Percentiles rank a stretch among this genome's conserved stretches.
Evolutionary conservation across 2,329 filamentous ascomycete genomes (phyloP).

Genomic region (Trichoderma endophyticum): DNA sequence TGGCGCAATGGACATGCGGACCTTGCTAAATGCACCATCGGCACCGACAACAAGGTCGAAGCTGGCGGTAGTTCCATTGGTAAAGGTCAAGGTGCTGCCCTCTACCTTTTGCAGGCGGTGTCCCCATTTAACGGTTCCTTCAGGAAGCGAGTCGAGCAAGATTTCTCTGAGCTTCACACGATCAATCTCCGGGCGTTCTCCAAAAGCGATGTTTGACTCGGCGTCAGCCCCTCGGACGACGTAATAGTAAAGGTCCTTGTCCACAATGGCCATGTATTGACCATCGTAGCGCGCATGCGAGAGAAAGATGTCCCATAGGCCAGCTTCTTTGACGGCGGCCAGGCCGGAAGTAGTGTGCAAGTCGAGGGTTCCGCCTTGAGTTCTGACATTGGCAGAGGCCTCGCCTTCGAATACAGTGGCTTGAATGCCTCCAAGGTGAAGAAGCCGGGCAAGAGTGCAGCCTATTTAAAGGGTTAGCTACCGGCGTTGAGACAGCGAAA

Average conservation of each 20-base stretch:
- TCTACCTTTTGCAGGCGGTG: slow-evolving; percentile 8
- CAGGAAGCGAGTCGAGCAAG: slow-evolving; percentile 10
- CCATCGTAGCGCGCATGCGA: slow-evolving; percentile 12
- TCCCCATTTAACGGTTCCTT: slow-evolving; percentile 12
- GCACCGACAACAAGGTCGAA: slow-evolving; percentile 23
- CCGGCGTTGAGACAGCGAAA: too few species aligned
- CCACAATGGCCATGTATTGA: slow-evolving; percentile 14
- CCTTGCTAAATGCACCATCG: slow-evolving; percentile 25
- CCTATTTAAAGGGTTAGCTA: not conserved
- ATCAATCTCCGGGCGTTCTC: slow-evolving; percentile 16
- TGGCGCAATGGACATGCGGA: slow-evolving; percentile 30
- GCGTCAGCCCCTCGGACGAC: not conserved
- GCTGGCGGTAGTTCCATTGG: not conserved
- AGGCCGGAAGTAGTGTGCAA: slow-evolving; percentile 13
- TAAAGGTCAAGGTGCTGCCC: slow-evolving; percentile 3
- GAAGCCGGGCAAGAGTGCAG: slow-evolving; percentile 15
- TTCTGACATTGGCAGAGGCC: not conserved
- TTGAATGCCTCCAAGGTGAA: slow-evolving; percentile 10
- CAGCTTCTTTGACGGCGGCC: slow-evolving; percentile 13
- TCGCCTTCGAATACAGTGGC: slow-evolving; percentile 16
- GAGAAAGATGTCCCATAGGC: slow-evolving; percentile 5
- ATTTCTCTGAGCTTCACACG: slow-evolving; percentile 13
- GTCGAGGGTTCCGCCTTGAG: slow-evolving; percentile 14
- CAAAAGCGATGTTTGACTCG: not conserved
- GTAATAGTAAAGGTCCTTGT: slow-evolving; percentile 8